Evolutionary conservation across 1,284 basidiomycete genomes (phyloP), one percentile per base, ranked within the genome.

Genomic region (Marasmius oreades): DNA sequence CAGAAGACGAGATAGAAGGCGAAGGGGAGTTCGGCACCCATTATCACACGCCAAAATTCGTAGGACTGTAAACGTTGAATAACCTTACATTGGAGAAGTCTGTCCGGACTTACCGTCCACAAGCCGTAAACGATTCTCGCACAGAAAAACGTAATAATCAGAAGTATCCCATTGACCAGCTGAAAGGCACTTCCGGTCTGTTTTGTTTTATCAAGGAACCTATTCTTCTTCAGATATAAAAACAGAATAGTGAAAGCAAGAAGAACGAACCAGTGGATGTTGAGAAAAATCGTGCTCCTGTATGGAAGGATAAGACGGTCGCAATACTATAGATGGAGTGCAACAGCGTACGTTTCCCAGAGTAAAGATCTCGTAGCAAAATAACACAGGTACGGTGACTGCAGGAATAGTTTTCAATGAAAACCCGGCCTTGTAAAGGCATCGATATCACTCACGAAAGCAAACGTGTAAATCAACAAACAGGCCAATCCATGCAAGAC

Each of bases 321-420:
- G n/a, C 23, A 46, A 55, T 33, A 48, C 53, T 26, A 26, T 26
- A 11, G n/a, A 42, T 23, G 20, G 18, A 22, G 46, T 28, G 22
- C 26, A 52, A 44, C 55, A 53, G 74, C 81, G 56, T 68, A 88
- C 80, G 81, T 71, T 70, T 90, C 88, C 90, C 89, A 92, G 20
- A 91, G 72, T 43, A 92, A 70, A 70, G 85, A 91, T 22, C 89
- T 77, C 2, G 80, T 72, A 11, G 77, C 86, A 64, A 84, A 90
- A 70, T 90, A 92, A 5, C 82, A 80, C 47, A 88, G 72, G 67
- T 90, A 91, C 6, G 89, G 89, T 64, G 77, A 81, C 88, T 92
- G 63, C 42, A 44, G 14, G 18, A 22, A 52, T n/a, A 22, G 55
- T 33, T 34, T 62, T 14, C 66, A 62, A 50, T 36, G 10, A 56